Percentiles rank a stretch among this genome's conserved stretches.
Evolutionary conservation across 2,329 filamentous ascomycete genomes (phyloP).

Genomic region (Hypoxylon sp.): DNA sequence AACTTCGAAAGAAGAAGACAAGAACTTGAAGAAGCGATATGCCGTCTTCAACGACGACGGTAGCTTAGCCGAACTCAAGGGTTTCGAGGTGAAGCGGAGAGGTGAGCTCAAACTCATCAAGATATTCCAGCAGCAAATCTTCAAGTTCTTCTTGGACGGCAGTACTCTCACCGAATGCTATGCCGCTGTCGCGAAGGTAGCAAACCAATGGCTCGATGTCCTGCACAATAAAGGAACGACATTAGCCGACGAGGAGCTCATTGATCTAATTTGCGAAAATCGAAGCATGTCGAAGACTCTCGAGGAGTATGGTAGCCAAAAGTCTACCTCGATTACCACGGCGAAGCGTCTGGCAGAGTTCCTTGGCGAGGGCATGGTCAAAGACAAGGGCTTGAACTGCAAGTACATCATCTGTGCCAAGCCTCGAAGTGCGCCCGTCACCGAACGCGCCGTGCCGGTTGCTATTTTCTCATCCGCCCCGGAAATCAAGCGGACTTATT

Average conservation of each 20-base stretch:
- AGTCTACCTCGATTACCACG: constrained; percentile 99
- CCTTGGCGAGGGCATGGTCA: constrained; percentile 97
- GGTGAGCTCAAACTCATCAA: constrained; percentile 99
- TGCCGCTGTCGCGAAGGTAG: constrained; percentile 87
- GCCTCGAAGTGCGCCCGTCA: constrained; percentile 89
- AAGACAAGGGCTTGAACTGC: constrained; percentile 98
- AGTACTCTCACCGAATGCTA: constrained; percentile 89
- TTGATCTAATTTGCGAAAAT: constrained; percentile 99
- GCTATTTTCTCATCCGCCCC: constrained; percentile 97
- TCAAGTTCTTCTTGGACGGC: constrained; percentile 98
- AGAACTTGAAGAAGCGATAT: constrained; percentile 99
- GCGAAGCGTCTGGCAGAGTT: constrained; percentile 95
- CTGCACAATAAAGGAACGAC: constrained; percentile 87
- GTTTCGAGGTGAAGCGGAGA: constrained; percentile 96
- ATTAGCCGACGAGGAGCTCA: constrained; percentile 93
- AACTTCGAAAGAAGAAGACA: constrained; percentile 98
- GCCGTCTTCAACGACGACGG: constrained; percentile 99
- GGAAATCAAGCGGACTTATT: constrained; percentile 83
- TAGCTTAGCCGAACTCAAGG: constrained; percentile 92
- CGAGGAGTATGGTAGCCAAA: constrained; percentile 93
- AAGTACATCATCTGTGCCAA: constrained; percentile 97
- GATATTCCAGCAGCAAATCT: constrained; percentile 98
- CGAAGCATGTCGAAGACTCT: constrained; percentile 97
- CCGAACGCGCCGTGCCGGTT: constrained; percentile 91
- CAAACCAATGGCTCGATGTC: constrained; percentile 96